Base-by-base conservation (phyloP, 768 basidiomycete genomes). In the Psilocybe cubensis region DNA sequence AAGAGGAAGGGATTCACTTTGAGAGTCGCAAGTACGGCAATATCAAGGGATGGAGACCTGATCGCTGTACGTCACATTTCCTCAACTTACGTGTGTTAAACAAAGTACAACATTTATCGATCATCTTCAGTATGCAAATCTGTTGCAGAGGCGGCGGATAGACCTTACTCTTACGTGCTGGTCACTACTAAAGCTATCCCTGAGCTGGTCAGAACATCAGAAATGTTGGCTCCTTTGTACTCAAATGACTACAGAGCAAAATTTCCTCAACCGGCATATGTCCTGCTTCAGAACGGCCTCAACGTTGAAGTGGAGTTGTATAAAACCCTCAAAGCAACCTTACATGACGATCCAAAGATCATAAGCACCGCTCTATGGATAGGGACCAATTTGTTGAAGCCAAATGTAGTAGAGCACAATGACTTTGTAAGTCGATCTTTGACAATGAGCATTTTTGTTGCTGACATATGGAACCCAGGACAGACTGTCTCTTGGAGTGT, bases 101-200 rank as follows among this genome's bases (percentile, higher is more conserved):
- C 48, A 45, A 31, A 0, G 35, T 38, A n/a, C 35, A 11, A 38
- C n/a, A 33, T n/a, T 27, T 10, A 62, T 18, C n/a, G 11, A 41
- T 18, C 38, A 2, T 42, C 14, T 23, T 6, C 17, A 89, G 89
- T 89, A 50, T 81, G 83, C 62, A 78, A 69, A 28, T 83, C 83
- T 3, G 78, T 91, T 28, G 69, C 68, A 2, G 83, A 84, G 35
- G 90, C 90, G 8, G 75, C 80, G 10, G 87, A 88, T 66, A 68
- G 75, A 33, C 68, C 77, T 0, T 92, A 91, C 69, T 76, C 80
- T 40, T 84, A 86, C 67, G 87, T 89, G 5, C 70, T 92, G 35
- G 67, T 91, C 51, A 79, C 85, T 3, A 89, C 87, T 2, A 92
- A 92, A 67, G 83, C 85, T 2, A 72, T 91, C n/a, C 89, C 89